Base-by-base conservation (phyloP, 2,329 filamentous ascomycete genomes). In the Thermothelomyces thermophilus region DNA sequence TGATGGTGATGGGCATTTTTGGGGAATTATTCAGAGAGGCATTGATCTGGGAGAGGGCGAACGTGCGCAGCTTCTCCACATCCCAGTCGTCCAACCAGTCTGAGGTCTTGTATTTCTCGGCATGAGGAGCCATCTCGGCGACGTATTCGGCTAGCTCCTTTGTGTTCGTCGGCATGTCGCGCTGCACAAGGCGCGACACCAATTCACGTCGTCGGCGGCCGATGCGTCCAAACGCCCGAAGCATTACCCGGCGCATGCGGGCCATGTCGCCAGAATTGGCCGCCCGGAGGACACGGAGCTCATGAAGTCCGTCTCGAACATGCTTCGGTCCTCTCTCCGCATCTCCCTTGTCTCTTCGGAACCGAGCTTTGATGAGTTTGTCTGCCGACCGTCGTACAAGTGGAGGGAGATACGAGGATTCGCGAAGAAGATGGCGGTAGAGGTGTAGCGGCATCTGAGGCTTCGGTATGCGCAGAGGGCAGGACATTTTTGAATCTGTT, bases 381-480 rank as follows among this genome's bases (percentile, higher is more conserved):
- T 66, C 61, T 46, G 77, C 65, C 47, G 68, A 72, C 2, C 66
- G 62, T 34, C 72, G 73, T 51, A 75, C 76, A 34, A 73, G 64
- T 2, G 70, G 69, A 1, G 79, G 79, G 2, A 84, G 73, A 60
- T 84, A 84, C 24, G 76, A 74, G 34, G 72, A 68, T 66, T 83
- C 79, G 52, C 81, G 78, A 31, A 84, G 75, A 19, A 84, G 67
- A 51, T 78, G 72, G 49, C 81, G 74, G 63, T 81, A 84, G 41
- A 80, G 64, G 57, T 75, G 72, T 13, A 73, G 58, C 3, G 68
- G 40, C 1, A 50, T 60, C 19, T 46, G 24, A 11, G 59, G 59
- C 11, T 44, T 48, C 16, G 58, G 66, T 34, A 63, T 58, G 16
- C 63, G 63, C 19, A 71, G 64, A 44, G 63, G 66, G 20, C 65